Base-by-base conservation (phyloP, 2,329 filamentous ascomycete species). In the Aspergillus transmontanensis region DNA sequence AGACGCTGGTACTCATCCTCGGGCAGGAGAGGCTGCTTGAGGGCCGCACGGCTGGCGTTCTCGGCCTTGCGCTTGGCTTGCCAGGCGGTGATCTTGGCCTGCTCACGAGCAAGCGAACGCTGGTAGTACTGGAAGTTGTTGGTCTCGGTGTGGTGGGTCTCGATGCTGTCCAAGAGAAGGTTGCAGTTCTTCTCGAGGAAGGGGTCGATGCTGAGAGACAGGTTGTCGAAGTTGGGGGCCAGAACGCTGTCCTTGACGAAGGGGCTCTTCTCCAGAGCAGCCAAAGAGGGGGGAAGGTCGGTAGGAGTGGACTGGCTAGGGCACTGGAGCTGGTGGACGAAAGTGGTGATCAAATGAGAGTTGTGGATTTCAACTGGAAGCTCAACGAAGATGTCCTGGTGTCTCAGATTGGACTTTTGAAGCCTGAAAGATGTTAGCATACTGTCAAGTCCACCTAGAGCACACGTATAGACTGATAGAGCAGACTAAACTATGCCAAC, bases 51-150 rank as follows among this genome's bases (percentile, higher is more conserved):
- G 64, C 90, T 90, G 34, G 90, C 90, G 77, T 99, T 99, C 86
- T 99, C 95, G 19, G 92, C 90, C 85, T 97, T 96, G 77, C 95
- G 90, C 89, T 99, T 98, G 66, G 90, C 83, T 83, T 98, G 94
- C 95, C 95, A 99, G 69, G 93, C 90, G 60, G 92, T 89, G 73
- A 99, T 97, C 87, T 98, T 99, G 74, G 91, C 83, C 83, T 99
- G 95, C 84, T 99, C 95, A 72, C 95, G 92, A 59, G 90, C 90
- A 62, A 98, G 86, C 76, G 96, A 93, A 74, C 95, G 89, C 83
- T 97, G 93, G 85, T 97, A 97, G 86, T 91, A 92, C 81, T 97
- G 94, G 84, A 96, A 95, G 87, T 99, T 99, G 88, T 98, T 98
- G 78, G 96, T 90, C 82, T 99, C 95, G 64, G 94, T 97, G 83